Base-by-base conservation (phyloP, 164 flowering plant species). In the Sedum album region DNA sequence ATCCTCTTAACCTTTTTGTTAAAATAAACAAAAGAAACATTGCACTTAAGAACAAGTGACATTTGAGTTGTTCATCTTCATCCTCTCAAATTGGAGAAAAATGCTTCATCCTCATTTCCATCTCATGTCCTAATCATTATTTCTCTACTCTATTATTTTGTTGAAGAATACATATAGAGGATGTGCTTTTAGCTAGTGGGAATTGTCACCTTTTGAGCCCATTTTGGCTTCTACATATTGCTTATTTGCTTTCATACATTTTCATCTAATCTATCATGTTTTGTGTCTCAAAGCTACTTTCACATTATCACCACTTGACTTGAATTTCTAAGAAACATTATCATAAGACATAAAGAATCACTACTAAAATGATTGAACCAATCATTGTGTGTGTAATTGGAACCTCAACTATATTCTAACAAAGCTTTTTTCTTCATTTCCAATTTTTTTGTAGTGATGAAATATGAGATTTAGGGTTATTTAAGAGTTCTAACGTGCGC, bases 71-170 rank as follows among this genome's bases (percentile, higher is more conserved):
- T 57, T 28, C 62, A 57, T 14, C 35, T 11, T 28, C 60, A 55
- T 55, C 31, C 60, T 23, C 60, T 55, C 33, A 57, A 28, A 57
- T 57, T 57, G 62, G 62, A 57, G 33, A 57, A 1, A 28, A 57
- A 57, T 57, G 62, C 62, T 57, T 57, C 62, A 57, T 57, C n/a
- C n/a, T n/a, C n/a, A n/a, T n/a, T n/a, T n/a, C 30, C 60, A 21
- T 23, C 25, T 49, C 4, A n/a, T 48, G 38, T 48, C 5, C 53
- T 48, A n/a, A n/a, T n/a, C n/a, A n/a, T n/a, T n/a, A n/a, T n/a
- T n/a, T n/a, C n/a, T n/a, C n/a, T n/a, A n/a, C 6, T 17, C n/a
- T 17, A 48, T n/a, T 7, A 26, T 57, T 20, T 57, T 57, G 8
- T 5, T 57, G 31, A 57, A 57, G 33, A 57, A 26, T 33, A 26